Evolutionary conservation across 2,329 filamentous ascomycete species (phyloP), one percentile per base, ranked within the genome.

Genomic region (Xylaria sp.): DNA sequence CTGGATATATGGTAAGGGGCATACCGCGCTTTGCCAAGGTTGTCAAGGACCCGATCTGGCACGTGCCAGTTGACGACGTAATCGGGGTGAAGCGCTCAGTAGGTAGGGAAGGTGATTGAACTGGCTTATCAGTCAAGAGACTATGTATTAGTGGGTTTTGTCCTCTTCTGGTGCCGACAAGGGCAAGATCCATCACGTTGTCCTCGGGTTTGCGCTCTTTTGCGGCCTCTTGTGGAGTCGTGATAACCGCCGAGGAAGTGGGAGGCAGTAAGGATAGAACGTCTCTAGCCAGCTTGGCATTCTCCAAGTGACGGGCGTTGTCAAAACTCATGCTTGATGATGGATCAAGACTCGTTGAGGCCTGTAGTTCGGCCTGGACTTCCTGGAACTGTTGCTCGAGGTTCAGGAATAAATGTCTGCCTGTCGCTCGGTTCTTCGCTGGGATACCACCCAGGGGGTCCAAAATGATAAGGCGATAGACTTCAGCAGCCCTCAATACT

Each of bases 91-190:
- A 81, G 53, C 90, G 82, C 47, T 86, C 83, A 5, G 86, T 80
- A 0, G 94, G 94, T 0, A 99, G 79, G 0, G 94, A 99, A 1
- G 94, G 94, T 1, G 94, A 97, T 65, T 92, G 89, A 11, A 92
- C 83, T 0, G 94, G 93, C 69, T 96, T 95, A 75, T 99, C 94
- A 1, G 94, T 99, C 8, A 99, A 82, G 1, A 99, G 84, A 68
- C 97, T 97, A 75, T 99, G 92, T 51, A 99, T 94, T 1, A 99
- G 79, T 0, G 92, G 92, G 68, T 99, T 99, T 69, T 83, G 81
- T 59, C 78, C 79, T 52, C 76, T 78, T 59, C 82, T 76, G 61
- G 80, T 81, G 34, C 76, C 77, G 1, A 79, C 75, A 18, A 79
- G 75, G 0, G 74, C 74, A 64, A 73, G 81, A 76, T 72, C 82